These are phyloP conservation scores for Trametes elegans DNA, from an alignment of 768 basidiomycete species.

Conservation along the genomic window DNA sequence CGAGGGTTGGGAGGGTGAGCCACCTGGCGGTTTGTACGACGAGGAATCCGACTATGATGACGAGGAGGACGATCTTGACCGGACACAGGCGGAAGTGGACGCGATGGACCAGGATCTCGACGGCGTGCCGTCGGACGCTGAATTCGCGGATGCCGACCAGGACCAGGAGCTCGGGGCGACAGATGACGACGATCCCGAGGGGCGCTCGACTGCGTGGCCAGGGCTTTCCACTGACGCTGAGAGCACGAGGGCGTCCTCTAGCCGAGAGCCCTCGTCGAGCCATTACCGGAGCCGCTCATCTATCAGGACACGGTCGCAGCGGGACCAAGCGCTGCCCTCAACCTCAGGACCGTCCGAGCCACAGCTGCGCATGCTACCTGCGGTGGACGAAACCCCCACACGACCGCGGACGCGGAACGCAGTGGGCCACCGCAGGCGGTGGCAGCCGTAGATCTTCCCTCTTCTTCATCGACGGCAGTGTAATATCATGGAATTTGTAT, in stretches of 20 bases:
- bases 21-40: slow-evolving; percentile 72
- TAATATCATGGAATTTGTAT: slow-evolving; percentile 3
- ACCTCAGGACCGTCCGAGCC: slow-evolving; percentile 25
- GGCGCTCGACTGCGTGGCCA: slow-evolving; percentile 1
- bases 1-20: slow-evolving; percentile 83
- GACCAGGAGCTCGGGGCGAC: slow-evolving; percentile 44
- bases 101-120: slow-evolving; percentile 72
- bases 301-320: slow-evolving; percentile 4
- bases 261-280: slow-evolving; percentile 9
- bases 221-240: slow-evolving; percentile 11
- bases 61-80: slow-evolving; percentile 51
- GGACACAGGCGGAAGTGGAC: slow-evolving; percentile 58
- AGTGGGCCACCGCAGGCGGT: slow-evolving; percentile 48
- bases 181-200: slow-evolving; percentile 25
- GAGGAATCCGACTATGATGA: slow-evolving; percentile 59
- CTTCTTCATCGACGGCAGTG: background rate
- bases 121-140: slow-evolving; percentile 44
- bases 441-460: slow-evolving; percentile 42
- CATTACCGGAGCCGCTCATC: slow-evolving; percentile 13
- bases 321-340: background rate
- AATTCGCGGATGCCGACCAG: slow-evolving; percentile 56
- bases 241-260: slow-evolving; percentile 9
- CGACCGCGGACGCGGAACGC: slow-evolving; percentile 52
- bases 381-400: slow-evolving; percentile 58
- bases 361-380: slow-evolving; percentile 36